These are phyloP conservation scores for Crataegus laevigata DNA, from an alignment of 306 rosid genomes.

Conservation along the genomic window DNA sequence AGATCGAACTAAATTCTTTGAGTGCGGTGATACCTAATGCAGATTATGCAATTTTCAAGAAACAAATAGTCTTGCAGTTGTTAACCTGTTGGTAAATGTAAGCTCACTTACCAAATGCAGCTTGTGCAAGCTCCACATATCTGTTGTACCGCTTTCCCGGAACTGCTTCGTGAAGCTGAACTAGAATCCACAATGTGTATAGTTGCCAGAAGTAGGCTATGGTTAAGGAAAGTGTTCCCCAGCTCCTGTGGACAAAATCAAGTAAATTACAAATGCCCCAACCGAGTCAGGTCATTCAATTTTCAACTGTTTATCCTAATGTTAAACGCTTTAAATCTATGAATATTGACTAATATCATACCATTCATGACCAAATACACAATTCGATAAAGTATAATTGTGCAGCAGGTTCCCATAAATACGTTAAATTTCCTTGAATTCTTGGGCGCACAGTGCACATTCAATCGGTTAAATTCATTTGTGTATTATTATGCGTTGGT, in stretches of 20 bases:
- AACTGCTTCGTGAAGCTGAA: constrained; percentile 97
- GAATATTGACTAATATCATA: neutral
- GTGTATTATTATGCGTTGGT: neutral
- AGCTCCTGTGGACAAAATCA: constrained; percentile 56
- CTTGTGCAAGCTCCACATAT: constrained; percentile 95
- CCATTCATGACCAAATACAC: neutral
- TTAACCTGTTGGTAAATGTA: neutral
- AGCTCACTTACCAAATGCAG: constrained; percentile 81
- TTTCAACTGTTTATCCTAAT: neutral
- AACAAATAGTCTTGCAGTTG: neutral
- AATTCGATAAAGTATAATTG: neutral
- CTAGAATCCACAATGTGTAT: constrained; percentile 89
- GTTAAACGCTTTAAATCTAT: neutral
- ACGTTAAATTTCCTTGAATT: no score
- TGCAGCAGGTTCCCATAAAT: neutral
- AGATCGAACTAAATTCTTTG: neutral
- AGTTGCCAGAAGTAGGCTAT: constrained; percentile 95
- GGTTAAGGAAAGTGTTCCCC: constrained; percentile 90
- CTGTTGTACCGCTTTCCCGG: constrained; percentile 98
- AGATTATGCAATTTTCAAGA: neutral
- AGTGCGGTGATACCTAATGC: neutral
- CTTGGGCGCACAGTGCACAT: fast-evolving
- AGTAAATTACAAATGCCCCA: neutral
- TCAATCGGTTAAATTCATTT: neutral
- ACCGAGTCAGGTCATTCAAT: constrained; percentile 5